Evolutionary conservation across 2,329 filamentous ascomycete genomes (phyloP).

Genomic region (Cucurbitaria berberidis): DNA sequence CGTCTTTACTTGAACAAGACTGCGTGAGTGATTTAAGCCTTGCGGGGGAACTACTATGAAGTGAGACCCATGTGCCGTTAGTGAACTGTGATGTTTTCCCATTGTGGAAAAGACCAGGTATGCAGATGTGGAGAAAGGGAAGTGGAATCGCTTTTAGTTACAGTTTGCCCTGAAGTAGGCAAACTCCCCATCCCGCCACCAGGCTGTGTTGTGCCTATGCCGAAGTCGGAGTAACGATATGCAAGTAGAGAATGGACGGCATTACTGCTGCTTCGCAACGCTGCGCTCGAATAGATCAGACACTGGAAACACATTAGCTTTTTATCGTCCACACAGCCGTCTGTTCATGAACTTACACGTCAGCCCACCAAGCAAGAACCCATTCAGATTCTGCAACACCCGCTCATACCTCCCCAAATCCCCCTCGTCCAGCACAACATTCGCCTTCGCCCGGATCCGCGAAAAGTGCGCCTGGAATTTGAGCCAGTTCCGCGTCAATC

Average conservation of each 20-base stretch:
- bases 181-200: too few species aligned
- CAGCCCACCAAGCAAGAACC: conserved; percentile 17
- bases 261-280: not conserved
- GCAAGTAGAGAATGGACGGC: not conserved
- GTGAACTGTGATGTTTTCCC: too few species aligned
- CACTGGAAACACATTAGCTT: conserved; percentile 11
- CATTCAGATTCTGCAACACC: conserved; percentile 13
- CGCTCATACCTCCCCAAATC: conserved; percentile 11
- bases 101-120: too few species aligned
- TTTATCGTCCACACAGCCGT: not conserved
- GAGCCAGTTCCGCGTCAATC: conserved; percentile 23
- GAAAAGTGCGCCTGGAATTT: conserved; percentile 23
- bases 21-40: too few species aligned
- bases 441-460: conserved; percentile 19
- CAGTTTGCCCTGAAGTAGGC: too few species aligned
- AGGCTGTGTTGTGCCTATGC: too few species aligned
- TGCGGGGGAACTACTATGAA: too few species aligned
- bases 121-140: too few species aligned
- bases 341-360: conserved; percentile 13
- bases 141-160: too few species aligned
- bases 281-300: conserved; percentile 18
- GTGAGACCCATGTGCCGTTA: too few species aligned
- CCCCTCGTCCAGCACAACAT: conserved; percentile 9
- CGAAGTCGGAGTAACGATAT: not conserved
- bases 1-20: too few species aligned